phyloP scores from a whole-genome alignment of 2,329 filamentous ascomycete species.

The Bertia moriformis region DNA sequence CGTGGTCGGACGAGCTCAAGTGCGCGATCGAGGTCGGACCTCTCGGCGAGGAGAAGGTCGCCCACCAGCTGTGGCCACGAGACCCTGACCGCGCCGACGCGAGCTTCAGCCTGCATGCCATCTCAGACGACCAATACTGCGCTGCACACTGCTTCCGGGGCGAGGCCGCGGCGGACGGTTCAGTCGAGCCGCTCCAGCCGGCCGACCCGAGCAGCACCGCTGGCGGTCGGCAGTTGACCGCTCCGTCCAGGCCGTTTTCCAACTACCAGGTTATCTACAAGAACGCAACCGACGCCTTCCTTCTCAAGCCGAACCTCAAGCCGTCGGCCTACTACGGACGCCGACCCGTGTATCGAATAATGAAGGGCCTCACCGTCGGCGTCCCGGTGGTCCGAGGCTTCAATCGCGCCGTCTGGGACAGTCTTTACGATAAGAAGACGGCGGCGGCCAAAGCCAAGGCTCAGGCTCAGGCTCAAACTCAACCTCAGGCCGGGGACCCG shows the following conservation, averaged over 20 bases:
- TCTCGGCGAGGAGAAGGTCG: conserved; percentile 78
- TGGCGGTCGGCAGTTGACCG: conserved; percentile 20
- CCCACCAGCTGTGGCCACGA: conserved; percentile 68
- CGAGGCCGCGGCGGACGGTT: conserved; percentile 40
- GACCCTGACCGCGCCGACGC: conserved; percentile 21
- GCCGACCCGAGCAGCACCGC: conserved; percentile 25
- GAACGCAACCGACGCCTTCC: conserved; percentile 60
- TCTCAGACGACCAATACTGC: conserved; percentile 41
- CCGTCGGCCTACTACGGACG: conserved; percentile 77
- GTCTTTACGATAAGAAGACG: conserved; percentile 38
- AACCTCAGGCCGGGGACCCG: conserved; percentile 9
- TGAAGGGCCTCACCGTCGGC: conserved; percentile 69
- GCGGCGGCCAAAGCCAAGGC: conserved; percentile 10
- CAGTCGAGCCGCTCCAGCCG: conserved; percentile 21
- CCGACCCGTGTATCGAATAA: conserved; percentile 68
- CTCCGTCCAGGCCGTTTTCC: conserved; percentile 43
- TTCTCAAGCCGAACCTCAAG: conserved; percentile 71
- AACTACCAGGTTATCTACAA: conserved; percentile 79
- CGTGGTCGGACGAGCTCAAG: conserved; percentile 80
- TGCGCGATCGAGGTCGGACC: conserved; percentile 85
- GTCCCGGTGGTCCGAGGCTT: conserved; percentile 84
- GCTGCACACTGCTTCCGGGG: conserved; percentile 43
- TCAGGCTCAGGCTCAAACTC: conserved; percentile 11
- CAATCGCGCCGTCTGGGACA: conserved; percentile 62
- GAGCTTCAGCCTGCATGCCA: conserved; percentile 18